phyloP scores from a whole-genome alignment of 2,329 filamentous ascomycete genomes.

The Curvularia eragrostidis region DNA sequence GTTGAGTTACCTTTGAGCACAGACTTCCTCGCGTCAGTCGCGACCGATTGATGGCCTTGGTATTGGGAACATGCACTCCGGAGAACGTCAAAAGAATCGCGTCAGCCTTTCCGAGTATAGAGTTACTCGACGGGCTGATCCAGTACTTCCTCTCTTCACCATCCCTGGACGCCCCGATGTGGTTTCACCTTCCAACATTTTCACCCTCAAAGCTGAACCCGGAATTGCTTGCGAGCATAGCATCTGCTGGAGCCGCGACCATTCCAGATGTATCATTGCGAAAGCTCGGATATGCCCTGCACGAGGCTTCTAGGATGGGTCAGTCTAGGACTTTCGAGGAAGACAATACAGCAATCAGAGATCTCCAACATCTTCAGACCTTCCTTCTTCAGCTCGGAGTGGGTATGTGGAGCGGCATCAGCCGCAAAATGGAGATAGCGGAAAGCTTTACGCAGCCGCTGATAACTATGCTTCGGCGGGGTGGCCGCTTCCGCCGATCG shows the following conservation, averaged over 20 bases:
- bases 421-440: constrained; percentile 65
- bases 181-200: constrained; percentile 68
- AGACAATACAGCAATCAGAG: constrained; percentile 59
- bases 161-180: constrained; percentile 63
- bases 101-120: constrained; percentile 67
- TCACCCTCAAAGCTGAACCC: constrained; percentile 62
- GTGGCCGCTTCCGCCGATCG: constrained; percentile 65
- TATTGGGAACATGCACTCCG: constrained; percentile 65
- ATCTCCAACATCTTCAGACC: constrained; percentile 60
- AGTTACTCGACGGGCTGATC: constrained; percentile 66
- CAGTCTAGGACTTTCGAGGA: constrained; percentile 54
- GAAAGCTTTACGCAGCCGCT: constrained; percentile 64
- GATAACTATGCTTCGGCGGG: constrained; percentile 63
- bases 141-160: constrained; percentile 67
- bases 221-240: constrained; percentile 66
- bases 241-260: constrained; percentile 66
- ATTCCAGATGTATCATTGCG: constrained; percentile 64
- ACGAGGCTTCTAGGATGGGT: constrained; percentile 56
- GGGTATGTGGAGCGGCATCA: constrained; percentile 66
- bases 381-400: constrained; percentile 60
- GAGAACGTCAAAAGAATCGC: constrained; percentile 60
- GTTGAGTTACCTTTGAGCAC: background rate
- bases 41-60: constrained; percentile 69
- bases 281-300: constrained; percentile 64
- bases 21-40: constrained; percentile 50